A percentile compares a stretch with the other conserved stretches of the same genome.
Conservation (phyloP, 2,329 filamentous ascomycete species). For the Ambrosiella cleistominuta region DNA sequence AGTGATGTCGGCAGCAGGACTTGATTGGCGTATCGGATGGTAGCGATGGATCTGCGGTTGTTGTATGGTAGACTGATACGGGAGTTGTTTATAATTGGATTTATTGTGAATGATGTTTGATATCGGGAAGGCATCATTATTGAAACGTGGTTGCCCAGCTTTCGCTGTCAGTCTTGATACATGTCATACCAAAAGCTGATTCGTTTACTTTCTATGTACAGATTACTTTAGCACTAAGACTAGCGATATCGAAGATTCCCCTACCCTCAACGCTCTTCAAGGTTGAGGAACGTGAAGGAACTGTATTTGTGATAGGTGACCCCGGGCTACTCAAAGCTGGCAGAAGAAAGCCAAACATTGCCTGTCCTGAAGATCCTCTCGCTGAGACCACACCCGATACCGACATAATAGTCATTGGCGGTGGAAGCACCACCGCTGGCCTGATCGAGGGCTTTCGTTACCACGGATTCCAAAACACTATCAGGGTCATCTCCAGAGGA, state of each 20-base stretch:
- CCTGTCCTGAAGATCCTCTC: constrained; percentile 48
- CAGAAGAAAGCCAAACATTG: constrained; percentile 35
- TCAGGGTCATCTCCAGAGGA: constrained; percentile 67
- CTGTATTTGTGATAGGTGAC: constrained; percentile 68
- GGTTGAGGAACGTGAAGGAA: constrained; percentile 62
- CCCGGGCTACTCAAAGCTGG: constrained; percentile 62
- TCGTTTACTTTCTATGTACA: constrained; percentile 20
- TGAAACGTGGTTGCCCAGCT: no score
- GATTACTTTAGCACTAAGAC: constrained; percentile 84
- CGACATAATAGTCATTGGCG: constrained; percentile 66
- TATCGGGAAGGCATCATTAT: no score
- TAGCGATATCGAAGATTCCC: constrained; percentile 89
- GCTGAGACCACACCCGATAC: constrained; percentile 21
- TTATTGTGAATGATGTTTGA: no score
- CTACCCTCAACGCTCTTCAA: constrained; percentile 79
- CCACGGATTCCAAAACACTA: constrained; percentile 58
- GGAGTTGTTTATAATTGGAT: no score
- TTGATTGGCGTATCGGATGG: not conserved
- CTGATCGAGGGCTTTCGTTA: constrained; percentile 68
- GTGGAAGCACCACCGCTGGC: constrained; percentile 70
- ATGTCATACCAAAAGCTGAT: not conserved
- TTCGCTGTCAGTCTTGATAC: not conserved
- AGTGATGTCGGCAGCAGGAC: not conserved
- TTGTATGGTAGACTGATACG: not conserved
- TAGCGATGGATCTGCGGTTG: not conserved